phyloP scores from a whole-genome alignment of 257 asterid genomes.

The Ophiorrhiza pumila region DNA sequence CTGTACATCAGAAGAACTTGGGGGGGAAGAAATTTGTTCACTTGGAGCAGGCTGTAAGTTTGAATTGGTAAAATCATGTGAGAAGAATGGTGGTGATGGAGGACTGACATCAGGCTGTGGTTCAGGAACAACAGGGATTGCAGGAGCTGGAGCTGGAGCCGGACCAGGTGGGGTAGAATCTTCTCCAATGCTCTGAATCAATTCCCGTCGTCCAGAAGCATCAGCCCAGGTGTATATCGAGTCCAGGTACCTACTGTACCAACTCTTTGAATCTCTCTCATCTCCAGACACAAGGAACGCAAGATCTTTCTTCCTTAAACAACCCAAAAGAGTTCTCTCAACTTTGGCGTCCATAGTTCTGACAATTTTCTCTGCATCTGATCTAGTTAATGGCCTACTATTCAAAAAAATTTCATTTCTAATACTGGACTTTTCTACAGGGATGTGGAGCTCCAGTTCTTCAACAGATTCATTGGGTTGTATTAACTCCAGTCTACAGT shows the following conservation, averaged over 20 bases:
- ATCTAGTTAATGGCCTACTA: constrained; percentile 27
- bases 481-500: constrained; percentile 54
- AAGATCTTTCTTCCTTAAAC: constrained; percentile 43
- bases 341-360: constrained; percentile 40
- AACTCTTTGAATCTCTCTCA: constrained; percentile 33
- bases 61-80: constrained; percentile 28
- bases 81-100: constrained; percentile 48
- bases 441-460: constrained; percentile 33
- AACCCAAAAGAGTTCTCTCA: constrained; percentile 49
- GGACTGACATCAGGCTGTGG: constrained; percentile 36
- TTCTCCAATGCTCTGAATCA: constrained; percentile 44
- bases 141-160: constrained; percentile 52
- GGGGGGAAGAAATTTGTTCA: constrained; percentile 22
- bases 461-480: constrained; percentile 40
- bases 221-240: constrained; percentile 31
- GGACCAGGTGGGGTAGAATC: constrained; percentile 48
- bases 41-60: constrained; percentile 30
- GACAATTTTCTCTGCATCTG: constrained; percentile 23
- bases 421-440: constrained; percentile 25
- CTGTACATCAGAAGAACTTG: constrained; percentile 24
- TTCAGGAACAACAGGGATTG: constrained; percentile 27
- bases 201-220: constrained; percentile 44
- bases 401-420: constrained; percentile 18
- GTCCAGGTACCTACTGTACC: constrained; percentile 44
- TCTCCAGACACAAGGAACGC: constrained; percentile 35